Percentiles rank a stretch among this genome's conserved stretches.
Conservation (phyloP, 163 green algal genomes). For the Coccomyxa subellipsoidea region DNA sequence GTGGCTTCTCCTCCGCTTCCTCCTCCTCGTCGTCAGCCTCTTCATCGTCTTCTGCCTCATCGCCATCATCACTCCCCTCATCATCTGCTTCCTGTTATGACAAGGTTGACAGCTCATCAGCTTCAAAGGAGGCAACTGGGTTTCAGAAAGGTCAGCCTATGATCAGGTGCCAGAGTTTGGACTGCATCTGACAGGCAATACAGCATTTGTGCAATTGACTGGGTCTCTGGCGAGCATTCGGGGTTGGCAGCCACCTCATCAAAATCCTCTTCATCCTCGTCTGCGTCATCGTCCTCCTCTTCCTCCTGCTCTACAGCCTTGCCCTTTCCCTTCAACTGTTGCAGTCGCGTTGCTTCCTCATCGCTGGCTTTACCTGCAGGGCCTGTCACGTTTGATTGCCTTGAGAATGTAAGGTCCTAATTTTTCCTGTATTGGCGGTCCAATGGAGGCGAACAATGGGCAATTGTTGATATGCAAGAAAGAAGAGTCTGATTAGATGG, state of each 20-base stretch:
- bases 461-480: too few relatives aligned
- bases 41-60: constrained; percentile 20
- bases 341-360: neutral
- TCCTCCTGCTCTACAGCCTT: constrained; percentile 11
- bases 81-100: constrained; percentile 9
- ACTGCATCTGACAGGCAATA: too few relatives aligned
- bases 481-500: neutral
- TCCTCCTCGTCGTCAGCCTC: constrained; percentile 13
- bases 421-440: too few relatives aligned
- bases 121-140: too few relatives aligned
- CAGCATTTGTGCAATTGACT: too few relatives aligned
- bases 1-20: neutral
- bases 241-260: too few relatives aligned
- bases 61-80: neutral
- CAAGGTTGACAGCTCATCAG: too few relatives aligned
- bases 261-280: constrained; percentile 34
- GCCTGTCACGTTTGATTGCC: neutral
- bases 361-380: constrained; percentile 14
- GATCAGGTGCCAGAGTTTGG: too few relatives aligned
- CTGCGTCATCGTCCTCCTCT: constrained; percentile 25
- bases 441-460: too few relatives aligned
- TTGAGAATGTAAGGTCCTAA: too few relatives aligned
- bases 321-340: constrained; percentile 21
- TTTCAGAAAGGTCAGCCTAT: too few relatives aligned
- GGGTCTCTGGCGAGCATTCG: too few relatives aligned